These are phyloP conservation scores for Parathielavia hyrcaniae DNA, from an alignment of 495 filamentous ascomycete species.

Conservation along the genomic window DNA sequence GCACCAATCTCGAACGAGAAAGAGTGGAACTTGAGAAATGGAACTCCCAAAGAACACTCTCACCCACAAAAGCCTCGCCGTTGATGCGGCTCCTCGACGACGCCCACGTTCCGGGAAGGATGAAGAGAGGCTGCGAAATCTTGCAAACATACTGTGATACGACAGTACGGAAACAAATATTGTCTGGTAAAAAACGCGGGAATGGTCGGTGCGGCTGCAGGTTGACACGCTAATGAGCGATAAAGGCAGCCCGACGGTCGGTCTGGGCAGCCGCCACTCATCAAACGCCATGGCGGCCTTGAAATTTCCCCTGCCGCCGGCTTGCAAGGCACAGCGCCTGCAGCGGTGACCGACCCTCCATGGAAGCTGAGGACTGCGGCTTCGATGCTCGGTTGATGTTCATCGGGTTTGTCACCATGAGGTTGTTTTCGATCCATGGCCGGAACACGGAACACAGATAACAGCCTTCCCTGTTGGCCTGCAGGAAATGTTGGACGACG, in stretches of 20 bases:
- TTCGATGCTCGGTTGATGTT: background rate
- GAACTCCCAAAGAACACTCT: too few relatives aligned
- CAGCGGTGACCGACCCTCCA: slow-evolving; percentile 5
- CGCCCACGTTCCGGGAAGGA: too few relatives aligned
- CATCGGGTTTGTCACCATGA: background rate
- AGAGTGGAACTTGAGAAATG: too few relatives aligned
- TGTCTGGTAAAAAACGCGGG: too few relatives aligned
- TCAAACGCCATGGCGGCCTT: slow-evolving; percentile 6
- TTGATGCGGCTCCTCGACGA: background rate
- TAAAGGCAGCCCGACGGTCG: background rate
- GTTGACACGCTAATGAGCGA: background rate
- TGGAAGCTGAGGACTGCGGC: background rate
- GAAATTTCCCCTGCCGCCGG: slow-evolving; percentile 17
- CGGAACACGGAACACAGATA: too few relatives aligned
- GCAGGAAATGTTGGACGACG: background rate
- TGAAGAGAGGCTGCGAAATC: too few relatives aligned
- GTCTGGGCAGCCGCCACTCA: background rate
- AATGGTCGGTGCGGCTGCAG: background rate
- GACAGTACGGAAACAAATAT: too few relatives aligned
- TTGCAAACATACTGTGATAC: too few relatives aligned
- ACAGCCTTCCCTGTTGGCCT: too few relatives aligned
- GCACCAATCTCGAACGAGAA: too few relatives aligned
- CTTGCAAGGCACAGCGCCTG: background rate
- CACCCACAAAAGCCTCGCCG: too few relatives aligned
- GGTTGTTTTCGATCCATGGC: too few relatives aligned